Base-by-base conservation (phyloP, 202 grass and related monocot species). In the Bolboschoenoplectus hybrid region DNA sequence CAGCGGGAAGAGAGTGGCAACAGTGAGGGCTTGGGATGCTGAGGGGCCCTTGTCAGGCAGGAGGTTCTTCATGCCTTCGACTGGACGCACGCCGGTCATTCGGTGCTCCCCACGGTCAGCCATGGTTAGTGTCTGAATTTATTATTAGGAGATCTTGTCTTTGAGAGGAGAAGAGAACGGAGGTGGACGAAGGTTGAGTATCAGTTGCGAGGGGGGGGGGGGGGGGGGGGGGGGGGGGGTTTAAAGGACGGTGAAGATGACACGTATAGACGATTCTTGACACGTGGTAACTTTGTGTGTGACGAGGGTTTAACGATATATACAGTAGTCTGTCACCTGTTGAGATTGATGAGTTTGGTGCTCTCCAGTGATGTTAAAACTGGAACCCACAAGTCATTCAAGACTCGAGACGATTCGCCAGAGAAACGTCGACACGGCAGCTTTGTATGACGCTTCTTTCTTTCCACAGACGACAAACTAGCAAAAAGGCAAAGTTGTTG, bases 1-100 rank as follows among this genome's bases (percentile, higher is more conserved):
- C 19, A 96, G 85, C 35, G 97, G 97, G 88, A 99, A 96, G 84
- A 99, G 88, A 75, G 87, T 93, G 36, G 90, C 97, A 51, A 96
- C 89, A 12, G 97, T 89, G 86, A 96, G 86, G 61, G 89, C 97
- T 88, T 94, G 93, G n/a, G 97, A 94, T 57, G 90, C 87, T 63
- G 92, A 81, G 0, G 93, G 97, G 6, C 60, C 80, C 91, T 88
- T 95, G 41, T 94, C 88, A 41, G 87, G 89, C 34, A 97, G 11
- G 60, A 97, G 82, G 10, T 89, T 88, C 67, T 91, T 93, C 83
- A 89, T 75, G 4, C 91, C 0, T 81, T 80, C 9, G 34, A 32
- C 84, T 52, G 85, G 5, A 46, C 82, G 52, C 65, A 70, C 74
- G 16, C 50, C 60, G 9, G 58, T 65, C 49, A 26, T 60, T n/a